Evolutionary conservation across 108 stramenopile species (phyloP), one percentile per base, ranked within the genome.

Genomic region (Cyclostephanos tholiformis): DNA sequence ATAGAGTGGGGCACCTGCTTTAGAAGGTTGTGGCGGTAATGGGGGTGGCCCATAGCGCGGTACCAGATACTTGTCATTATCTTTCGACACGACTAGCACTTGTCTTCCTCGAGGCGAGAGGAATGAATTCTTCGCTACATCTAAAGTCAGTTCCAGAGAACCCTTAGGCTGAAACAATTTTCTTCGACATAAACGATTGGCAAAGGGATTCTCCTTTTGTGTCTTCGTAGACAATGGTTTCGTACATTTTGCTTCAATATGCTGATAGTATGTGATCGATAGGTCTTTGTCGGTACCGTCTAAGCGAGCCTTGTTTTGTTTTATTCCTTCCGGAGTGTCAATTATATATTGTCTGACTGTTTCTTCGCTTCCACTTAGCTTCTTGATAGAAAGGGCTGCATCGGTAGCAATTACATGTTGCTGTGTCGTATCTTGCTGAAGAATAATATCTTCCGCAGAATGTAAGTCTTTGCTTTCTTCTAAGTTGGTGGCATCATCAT

Each of bases 31-130:
- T 20, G 73, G 49, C 16, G 80, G 80, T 35, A 67, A 12, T 16
- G 23, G 2, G 11, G 80, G 80, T 43, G 74, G 53, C 26, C 46
- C 32, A 32, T 74, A 74, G 2, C 55, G 65, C 0, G 80, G 80
- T 22, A 82, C 66, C 25, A 66, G 62, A 58, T 71, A 58, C 23
- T 66, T 56, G 20, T 63, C 35, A 23, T 50, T 64, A 60, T 82
- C 62, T 3, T 20, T 52, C 38, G 74, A 62, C 26, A 9, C 43
- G 9, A 82, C 65, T 55, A 82, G 51, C 20, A 82, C 52, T 60
- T 58, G 38, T 17, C 74, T 53, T 25, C 48, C 70, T 4, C 19
- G 25, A 20, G 22, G 26, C 53, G 26, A 22, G 10, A 32, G 30
- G 16, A 32, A 32, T 13, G 29, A 16, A 22, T 11, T 56, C 6